Evolutionary conservation across 2,329 filamentous ascomycete genomes (phyloP), one percentile per base, ranked within the genome.

Genomic region (Alternaria viburni): DNA sequence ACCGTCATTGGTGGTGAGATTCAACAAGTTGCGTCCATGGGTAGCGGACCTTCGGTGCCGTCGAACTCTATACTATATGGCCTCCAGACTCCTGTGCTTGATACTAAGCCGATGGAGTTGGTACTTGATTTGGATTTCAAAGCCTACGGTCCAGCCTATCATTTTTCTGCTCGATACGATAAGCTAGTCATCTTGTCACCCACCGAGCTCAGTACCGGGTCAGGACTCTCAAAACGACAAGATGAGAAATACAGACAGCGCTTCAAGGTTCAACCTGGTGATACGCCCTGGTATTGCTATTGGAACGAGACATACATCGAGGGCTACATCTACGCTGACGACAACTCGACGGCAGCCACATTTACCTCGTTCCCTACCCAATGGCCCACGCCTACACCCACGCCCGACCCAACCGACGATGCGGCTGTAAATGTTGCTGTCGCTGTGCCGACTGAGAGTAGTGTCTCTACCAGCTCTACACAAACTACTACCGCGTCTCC

Each of bases 301-400:
- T 92, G 89, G 88, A 91, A 91, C 73, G 81, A 83, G 13, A 91
- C 89, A 0, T 83, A 88, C 57, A 82, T 91, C 54, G 89, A 91
- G 75, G 86, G 87, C 41, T 91, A 90, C 77, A 84, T 92, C 50
- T 92, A 90, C 71, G 81, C 88, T 57, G 84, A 87, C 57, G 78
- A 87, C 74, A 81, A 86, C 51, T 81, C 84, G 13, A 79, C 80
- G 4, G 76, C 77, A 17, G 78, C 77, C 30, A 72, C 72, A 6
- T 72, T 75, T 23, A 76, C 74, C 10, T 68, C 64, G 17, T 73
- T 73, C 26, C 71, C 74, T 6, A 71, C 74, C 3, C 62, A 70
- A 17, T 67, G 66, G 60, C 65, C 71, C 30, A 70, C 73, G 21
- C 62, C 66, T 25, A 41, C 36, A 9, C 60, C 59, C 50, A 57